Conservation (phyloP, 2,329 filamentous ascomycete genomes). For the Paraphaeosphaeria sporulosa region DNA sequence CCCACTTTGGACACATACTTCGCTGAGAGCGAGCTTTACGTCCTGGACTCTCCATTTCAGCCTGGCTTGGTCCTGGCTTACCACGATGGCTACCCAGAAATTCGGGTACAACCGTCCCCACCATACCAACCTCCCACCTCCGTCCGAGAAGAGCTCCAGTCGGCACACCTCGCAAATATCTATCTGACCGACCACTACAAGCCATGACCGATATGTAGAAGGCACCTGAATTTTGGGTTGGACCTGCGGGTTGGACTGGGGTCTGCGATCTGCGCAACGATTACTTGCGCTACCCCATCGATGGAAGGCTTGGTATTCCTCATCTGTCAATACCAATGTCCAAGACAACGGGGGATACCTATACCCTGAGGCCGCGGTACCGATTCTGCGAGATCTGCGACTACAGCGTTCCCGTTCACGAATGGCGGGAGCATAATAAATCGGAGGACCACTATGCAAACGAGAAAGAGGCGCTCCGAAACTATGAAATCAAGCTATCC, state of each 20-base stretch:
- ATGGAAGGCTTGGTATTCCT: too few species aligned
- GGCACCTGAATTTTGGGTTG: neutral
- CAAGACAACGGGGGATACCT: too few species aligned
- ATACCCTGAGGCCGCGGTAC: too few species aligned
- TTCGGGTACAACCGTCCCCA: neutral
- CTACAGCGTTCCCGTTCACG: too few species aligned
- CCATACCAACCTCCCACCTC: neutral
- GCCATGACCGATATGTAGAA: neutral
- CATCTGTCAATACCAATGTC: too few species aligned
- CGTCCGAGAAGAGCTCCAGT: neutral
- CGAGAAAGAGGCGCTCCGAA: neutral
- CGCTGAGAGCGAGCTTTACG: neutral
- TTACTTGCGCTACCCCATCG: neutral
- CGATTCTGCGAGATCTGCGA: too few species aligned
- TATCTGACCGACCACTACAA: neutral
- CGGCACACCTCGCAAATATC: too few species aligned
- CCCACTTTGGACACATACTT: neutral
- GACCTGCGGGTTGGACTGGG: neutral
- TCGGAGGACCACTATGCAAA: too few species aligned
- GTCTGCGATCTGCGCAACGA: neutral
- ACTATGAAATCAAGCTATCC: neutral
- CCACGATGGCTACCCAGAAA: neutral
- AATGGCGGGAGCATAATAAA: too few species aligned
- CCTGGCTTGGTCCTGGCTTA: neutral
- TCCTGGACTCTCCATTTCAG: neutral